Percentiles rank a stretch among this genome's conserved stretches.
Conservation (phyloP, 352 stramenopile genomes). For the Globisporangium emineosum region DNA sequence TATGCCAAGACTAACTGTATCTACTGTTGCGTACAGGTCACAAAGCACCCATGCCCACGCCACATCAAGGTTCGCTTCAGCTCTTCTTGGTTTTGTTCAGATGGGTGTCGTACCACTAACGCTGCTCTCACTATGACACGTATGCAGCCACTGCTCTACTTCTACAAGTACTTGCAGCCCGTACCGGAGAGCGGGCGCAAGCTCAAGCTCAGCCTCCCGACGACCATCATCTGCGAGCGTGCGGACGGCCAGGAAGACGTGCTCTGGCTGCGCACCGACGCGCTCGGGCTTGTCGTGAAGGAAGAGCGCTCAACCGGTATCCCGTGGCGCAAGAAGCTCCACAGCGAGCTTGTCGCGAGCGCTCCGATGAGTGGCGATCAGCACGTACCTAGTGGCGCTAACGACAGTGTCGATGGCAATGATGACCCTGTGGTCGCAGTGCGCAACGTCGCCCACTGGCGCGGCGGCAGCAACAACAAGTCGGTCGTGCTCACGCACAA, state of each 20-base stretch:
- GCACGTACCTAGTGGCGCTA: neutral
- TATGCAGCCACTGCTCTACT: constrained; percentile 56
- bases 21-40: neutral
- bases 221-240: constrained; percentile 64
- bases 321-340: constrained; percentile 59
- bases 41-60: constrained; percentile 24
- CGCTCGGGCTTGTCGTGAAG: constrained; percentile 34
- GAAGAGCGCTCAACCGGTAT: constrained; percentile 40
- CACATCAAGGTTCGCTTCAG: constrained; percentile 29
- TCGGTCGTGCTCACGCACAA: constrained; percentile 56
- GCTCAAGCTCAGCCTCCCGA: constrained; percentile 54
- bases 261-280: constrained; percentile 57
- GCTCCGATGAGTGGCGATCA: neutral
- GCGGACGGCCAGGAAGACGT: constrained; percentile 45
- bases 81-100: neutral
- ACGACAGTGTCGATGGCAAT: constrained; percentile 18
- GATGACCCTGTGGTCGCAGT: constrained; percentile 53
- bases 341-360: constrained; percentile 31
- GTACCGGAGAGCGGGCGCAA: constrained; percentile 26
- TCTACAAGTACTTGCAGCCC: constrained; percentile 84
- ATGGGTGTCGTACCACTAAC: neutral
- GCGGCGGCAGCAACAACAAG: constrained; percentile 42
- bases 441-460: constrained; percentile 53
- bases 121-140: neutral
- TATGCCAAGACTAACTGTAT: too few relatives aligned